A percentile compares a stretch with the other conserved stretches of the same genome.
These are phyloP conservation scores for Durotheca rogersii DNA, from an alignment of 495 filamentous ascomycete genomes.

Conservation along the genomic window DNA sequence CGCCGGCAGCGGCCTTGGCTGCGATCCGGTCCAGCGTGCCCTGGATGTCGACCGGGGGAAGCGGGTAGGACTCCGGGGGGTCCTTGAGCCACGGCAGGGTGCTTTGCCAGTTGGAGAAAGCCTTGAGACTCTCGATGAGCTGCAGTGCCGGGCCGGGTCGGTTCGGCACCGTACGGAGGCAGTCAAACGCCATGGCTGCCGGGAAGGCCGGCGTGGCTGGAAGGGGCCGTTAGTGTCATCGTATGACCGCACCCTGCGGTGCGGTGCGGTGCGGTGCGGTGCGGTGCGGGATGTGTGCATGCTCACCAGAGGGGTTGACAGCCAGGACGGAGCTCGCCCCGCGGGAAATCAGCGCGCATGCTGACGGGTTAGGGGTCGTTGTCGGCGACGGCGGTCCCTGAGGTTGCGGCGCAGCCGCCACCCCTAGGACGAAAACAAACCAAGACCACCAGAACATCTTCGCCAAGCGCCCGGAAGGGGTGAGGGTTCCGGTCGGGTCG, in stretches of 20 bases:
- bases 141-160: constrained; percentile 28
- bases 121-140: constrained; percentile 39
- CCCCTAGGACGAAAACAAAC: constrained; percentile 1
- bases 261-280: neutral
- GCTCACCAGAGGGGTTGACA: constrained; percentile 24
- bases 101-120: constrained; percentile 41
- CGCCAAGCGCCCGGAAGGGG: neutral
- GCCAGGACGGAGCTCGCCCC: constrained; percentile 21
- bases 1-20: constrained; percentile 24
- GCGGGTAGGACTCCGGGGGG: constrained; percentile 42
- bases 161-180: constrained; percentile 38
- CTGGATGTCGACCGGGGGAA: constrained; percentile 43
- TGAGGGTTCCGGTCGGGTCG: too few species aligned
- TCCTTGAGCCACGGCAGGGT: constrained; percentile 47
- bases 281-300: neutral
- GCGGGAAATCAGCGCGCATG: constrained; percentile 32
- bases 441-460: constrained; percentile 13
- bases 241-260: neutral
- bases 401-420: constrained; percentile 27
- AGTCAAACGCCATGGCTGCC: constrained; percentile 32
- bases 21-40: constrained; percentile 41
- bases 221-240: neutral
- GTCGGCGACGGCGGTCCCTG: constrained; percentile 11
- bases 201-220: constrained; percentile 31
- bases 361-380: constrained; percentile 15